Evolutionary conservation across 2,329 filamentous ascomycete genomes (phyloP), one percentile per base, ranked within the genome.

Genomic region (Scedosporium aurantiacum): DNA sequence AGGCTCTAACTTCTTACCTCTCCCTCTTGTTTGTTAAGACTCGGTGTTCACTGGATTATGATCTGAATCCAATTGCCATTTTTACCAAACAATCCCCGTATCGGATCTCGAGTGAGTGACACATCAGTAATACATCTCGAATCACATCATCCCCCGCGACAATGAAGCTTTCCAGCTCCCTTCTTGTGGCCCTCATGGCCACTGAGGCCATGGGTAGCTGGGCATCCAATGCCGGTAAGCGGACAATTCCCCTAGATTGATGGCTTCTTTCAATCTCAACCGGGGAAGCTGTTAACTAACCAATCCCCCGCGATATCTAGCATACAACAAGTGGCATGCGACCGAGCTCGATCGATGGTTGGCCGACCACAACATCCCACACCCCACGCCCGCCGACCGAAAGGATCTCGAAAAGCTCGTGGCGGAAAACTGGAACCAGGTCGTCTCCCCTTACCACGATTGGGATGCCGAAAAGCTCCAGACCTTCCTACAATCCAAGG

Each of bases 281-380:
- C 16, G 14, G 3, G 43, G n/a, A 18, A 47, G n/a, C 43, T 21
- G 18, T 14, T 5, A 47, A 21, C 43, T 47, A 7, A 47, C 41
- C 7, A 25, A 25, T 18, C 18, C n/a, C 18, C 5, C 16, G 58
- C 21, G 58, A 61, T 41, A n/a, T 67, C 57, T 70, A 96, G 93
- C 88, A 16, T 97, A 97, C 81, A 97, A 97, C 78, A 97, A 94
- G 74, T 99, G 94, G 94, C 93, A 97, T 70, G 88, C 97, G 79
- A 96, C 90, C 23, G 94, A 99, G 81, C 85, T 99, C 32, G 93
- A 99, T 78, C 85, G 92, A 70, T 99, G 94, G 94, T 85, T 99
- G 58, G 89, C 89, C 32, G 94, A 99, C 72, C 83, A 97, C 76
- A 85, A 92, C 72, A 81, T 99, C 62, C 91, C 93, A 8, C 91